A percentile compares a stretch with the other conserved stretches of the same genome.
Conservation (phyloP, 257 asterid genomes). For the Buddleja alternifolia region DNA sequence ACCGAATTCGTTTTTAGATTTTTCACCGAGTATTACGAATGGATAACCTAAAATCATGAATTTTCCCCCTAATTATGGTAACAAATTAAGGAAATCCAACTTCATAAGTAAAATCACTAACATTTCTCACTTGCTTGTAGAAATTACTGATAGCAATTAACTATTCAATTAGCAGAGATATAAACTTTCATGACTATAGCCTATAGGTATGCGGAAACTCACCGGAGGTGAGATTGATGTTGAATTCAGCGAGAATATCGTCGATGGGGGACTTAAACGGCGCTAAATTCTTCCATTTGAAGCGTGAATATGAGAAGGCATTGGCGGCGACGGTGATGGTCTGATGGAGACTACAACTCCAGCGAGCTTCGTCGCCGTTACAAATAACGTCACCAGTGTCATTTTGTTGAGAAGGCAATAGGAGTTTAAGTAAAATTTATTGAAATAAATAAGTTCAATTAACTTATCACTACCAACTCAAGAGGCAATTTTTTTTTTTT, state of each 20-base stretch:
- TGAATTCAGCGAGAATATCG: slow-evolving; percentile 76
- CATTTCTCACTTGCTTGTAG: neutral
- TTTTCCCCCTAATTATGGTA: neutral
- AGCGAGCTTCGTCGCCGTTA: slow-evolving; percentile 86
- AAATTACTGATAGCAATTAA: neutral
- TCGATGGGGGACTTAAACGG: slow-evolving; percentile 70
- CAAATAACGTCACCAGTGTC: slow-evolving; percentile 55
- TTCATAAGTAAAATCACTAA: neutral
- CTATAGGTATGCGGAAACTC: too few species aligned
- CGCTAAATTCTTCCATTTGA: slow-evolving; percentile 59
- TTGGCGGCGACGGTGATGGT: slow-evolving; percentile 91
- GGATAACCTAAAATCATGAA: neutral
- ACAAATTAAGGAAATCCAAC: neutral
- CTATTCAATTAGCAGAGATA: neutral
- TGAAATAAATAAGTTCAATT: too few species aligned
- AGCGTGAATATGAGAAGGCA: slow-evolving; percentile 67
- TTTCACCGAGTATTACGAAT: too few species aligned
- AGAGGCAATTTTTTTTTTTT: too few species aligned
- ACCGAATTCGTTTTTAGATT: too few species aligned
- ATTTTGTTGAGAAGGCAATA: slow-evolving; percentile 35
- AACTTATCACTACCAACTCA: too few species aligned
- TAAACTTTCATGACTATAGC: slow-evolving; percentile 7
- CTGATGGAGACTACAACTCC: slow-evolving; percentile 67
- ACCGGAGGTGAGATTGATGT: slow-evolving; percentile 51
- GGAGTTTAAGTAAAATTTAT: too few species aligned